These are phyloP conservation scores for Pyronema omphalodes DNA, from an alignment of 495 filamentous ascomycete species.

Conservation along the genomic window DNA sequence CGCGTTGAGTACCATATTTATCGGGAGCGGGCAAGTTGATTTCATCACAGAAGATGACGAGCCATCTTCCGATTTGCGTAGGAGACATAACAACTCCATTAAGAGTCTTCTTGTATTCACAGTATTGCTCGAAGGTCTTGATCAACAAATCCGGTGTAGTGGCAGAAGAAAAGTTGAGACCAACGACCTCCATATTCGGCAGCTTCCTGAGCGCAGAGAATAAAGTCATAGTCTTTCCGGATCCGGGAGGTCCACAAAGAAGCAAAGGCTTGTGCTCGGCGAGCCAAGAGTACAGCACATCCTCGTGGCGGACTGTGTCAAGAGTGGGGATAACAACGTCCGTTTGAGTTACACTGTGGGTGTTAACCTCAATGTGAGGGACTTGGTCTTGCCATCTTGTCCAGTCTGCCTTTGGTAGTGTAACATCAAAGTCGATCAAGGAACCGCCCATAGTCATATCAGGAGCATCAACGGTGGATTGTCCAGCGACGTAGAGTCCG, in stretches of 20 bases:
- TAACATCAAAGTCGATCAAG: constrained; percentile 87
- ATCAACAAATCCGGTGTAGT: constrained; percentile 94
- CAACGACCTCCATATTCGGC: constrained; percentile 96
- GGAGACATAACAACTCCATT: constrained; percentile 92
- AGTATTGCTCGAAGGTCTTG: constrained; percentile 99
- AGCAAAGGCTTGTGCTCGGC: constrained; percentile 95
- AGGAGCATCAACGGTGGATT: constrained; percentile 71
- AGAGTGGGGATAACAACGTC: constrained; percentile 95
- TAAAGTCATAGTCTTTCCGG: constrained; percentile 98
- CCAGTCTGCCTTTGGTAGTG: constrained; percentile 74
- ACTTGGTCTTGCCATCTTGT: constrained; percentile 84
- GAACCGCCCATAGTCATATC: constrained; percentile 45
- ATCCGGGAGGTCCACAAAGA: constrained; percentile 91
- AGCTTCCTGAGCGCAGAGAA: constrained; percentile 92
- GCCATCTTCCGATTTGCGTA: constrained; percentile 89
- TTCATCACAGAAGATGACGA: constrained; percentile 97
- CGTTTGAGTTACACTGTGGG: constrained; percentile 89
- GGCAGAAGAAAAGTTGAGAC: constrained; percentile 96
- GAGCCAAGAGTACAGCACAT: constrained; percentile 95
- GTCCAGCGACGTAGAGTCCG: constrained; percentile 57
- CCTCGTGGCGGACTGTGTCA: constrained; percentile 92
- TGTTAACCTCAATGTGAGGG: constrained; percentile 86
- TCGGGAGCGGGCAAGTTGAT: constrained; percentile 98
- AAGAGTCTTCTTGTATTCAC: constrained; percentile 94
- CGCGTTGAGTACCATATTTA: constrained; percentile 91